phyloP scores from a whole-genome alignment of 257 asterid genomes.

The Salvia rosmarinus region DNA sequence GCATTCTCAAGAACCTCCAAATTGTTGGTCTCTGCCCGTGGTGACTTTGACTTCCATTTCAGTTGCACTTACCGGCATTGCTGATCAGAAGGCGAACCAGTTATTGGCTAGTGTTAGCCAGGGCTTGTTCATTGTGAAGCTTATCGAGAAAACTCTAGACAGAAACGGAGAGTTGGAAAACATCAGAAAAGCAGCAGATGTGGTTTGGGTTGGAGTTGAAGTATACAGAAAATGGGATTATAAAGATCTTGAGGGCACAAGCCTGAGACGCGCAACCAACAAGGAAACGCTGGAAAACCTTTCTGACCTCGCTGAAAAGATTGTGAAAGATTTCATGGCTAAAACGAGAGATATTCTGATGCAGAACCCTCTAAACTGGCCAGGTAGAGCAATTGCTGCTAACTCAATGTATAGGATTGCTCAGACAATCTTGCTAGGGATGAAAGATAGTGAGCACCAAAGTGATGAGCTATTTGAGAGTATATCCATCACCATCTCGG shows the following conservation, averaged over 20 bases:
- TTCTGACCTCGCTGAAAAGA: neutral
- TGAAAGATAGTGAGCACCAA: neutral
- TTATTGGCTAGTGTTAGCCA: neutral
- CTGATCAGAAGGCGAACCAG: neutral
- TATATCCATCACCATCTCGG: neutral
- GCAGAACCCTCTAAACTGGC: conserved; percentile 22
- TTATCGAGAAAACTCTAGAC: neutral
- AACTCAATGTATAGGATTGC: conserved; percentile 20
- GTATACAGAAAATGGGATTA: conserved; percentile 1
- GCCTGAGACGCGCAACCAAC: neutral
- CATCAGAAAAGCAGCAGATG: neutral
- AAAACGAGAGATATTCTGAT: neutral
- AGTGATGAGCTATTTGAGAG: conserved; percentile 4
- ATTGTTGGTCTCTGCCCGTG: neutral
- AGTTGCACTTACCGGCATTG: neutral
- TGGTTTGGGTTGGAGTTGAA: neutral
- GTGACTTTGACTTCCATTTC: conserved; percentile 2
- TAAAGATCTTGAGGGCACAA: neutral
- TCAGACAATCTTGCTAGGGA: neutral
- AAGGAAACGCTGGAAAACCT: neutral
- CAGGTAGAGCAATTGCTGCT: neutral
- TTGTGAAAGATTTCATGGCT: neutral
- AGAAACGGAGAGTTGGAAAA: neutral
- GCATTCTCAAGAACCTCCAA: conserved; percentile 7
- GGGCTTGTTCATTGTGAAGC: neutral